These are phyloP conservation scores for Fusarium sarcochroum DNA, from an alignment of 2,329 filamentous ascomycete genomes.

Conservation along the genomic window DNA sequence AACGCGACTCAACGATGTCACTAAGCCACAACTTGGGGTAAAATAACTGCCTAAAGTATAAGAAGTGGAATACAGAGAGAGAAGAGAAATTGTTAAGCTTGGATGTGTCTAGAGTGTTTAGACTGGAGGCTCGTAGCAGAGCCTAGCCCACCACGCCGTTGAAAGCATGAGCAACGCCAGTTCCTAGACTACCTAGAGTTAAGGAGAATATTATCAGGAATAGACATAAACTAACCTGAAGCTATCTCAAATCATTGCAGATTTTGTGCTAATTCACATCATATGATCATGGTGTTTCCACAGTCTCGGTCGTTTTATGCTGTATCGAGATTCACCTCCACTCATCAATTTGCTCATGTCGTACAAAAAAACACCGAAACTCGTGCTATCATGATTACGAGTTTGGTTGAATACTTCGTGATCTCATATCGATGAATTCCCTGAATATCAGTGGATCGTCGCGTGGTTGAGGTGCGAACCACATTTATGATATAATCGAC, in stretches of 20 bases:
- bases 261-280: conserved; percentile 7
- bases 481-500: conserved; percentile 44
- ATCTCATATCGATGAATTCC: conserved; percentile 8
- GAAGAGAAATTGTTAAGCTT: conserved; percentile 14
- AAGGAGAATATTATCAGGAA: conserved; percentile 16
- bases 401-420: not conserved
- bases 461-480: conserved; percentile 16
- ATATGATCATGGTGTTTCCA: conserved; percentile 12
- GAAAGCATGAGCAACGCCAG: conserved; percentile 6
- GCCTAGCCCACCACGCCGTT: conserved; percentile 21
- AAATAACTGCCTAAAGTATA: conserved; percentile 15
- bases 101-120: conserved; percentile 18
- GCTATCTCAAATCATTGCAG: conserved; percentile 15
- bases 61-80: conserved; percentile 27
- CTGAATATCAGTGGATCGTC: conserved; percentile 4
- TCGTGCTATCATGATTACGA: not conserved
- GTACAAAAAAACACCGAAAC: not conserved
- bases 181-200: conserved; percentile 12
- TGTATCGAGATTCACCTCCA: not conserved
- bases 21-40: conserved; percentile 28
- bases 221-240: conserved; percentile 21
- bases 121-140: conserved; percentile 9
- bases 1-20: conserved; percentile 10
- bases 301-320: not conserved
- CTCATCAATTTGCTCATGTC: not conserved